Evolutionary conservation across 495 filamentous ascomycete genomes (phyloP).

Genomic region (Talaromyces thailandensis): DNA sequence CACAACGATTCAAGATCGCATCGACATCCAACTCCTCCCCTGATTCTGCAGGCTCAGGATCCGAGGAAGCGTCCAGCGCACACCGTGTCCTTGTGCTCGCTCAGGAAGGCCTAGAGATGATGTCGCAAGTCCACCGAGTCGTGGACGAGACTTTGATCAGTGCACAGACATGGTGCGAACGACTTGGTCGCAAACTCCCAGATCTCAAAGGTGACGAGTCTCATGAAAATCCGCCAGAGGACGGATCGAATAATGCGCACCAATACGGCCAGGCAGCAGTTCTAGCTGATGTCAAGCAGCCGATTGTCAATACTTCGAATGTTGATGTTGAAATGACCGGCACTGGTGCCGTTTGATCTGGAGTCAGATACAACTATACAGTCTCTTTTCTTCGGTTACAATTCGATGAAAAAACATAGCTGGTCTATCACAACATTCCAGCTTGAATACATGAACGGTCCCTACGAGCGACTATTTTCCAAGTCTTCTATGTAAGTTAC

Average conservation of each 20-base stretch:
- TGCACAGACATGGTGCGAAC: slow-evolving; percentile 80
- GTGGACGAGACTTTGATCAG: slow-evolving; percentile 76
- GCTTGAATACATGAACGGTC: not conserved
- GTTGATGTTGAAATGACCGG: slow-evolving; percentile 33
- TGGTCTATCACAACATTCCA: not conserved
- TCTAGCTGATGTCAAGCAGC: slow-evolving; percentile 27
- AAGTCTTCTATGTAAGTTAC: not conserved
- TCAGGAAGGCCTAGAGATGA: slow-evolving; percentile 82
- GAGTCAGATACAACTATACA: too few relatives aligned
- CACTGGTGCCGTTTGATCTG: slow-evolving; percentile 13
- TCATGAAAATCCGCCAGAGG: slow-evolving; percentile 13
- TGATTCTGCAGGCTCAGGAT: slow-evolving; percentile 22
- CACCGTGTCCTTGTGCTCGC: slow-evolving; percentile 71
- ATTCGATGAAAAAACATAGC: not conserved
- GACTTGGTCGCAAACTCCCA: slow-evolving; percentile 50
- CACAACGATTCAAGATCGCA: slow-evolving; percentile 59
- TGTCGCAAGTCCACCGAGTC: slow-evolving; percentile 71
- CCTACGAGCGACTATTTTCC: not conserved
- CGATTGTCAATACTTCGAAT: slow-evolving; percentile 16
- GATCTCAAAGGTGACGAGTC: slow-evolving; percentile 11
- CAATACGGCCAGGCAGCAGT: slow-evolving; percentile 10
- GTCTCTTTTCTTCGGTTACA: not conserved
- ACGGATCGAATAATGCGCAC: slow-evolving; percentile 11
- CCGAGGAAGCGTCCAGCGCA: slow-evolving; percentile 43
- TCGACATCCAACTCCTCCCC: slow-evolving; percentile 35